Evolutionary conservation across 805 yeast species (phyloP).

Genomic region (Vanderwaltozyma yarrowii): DNA sequence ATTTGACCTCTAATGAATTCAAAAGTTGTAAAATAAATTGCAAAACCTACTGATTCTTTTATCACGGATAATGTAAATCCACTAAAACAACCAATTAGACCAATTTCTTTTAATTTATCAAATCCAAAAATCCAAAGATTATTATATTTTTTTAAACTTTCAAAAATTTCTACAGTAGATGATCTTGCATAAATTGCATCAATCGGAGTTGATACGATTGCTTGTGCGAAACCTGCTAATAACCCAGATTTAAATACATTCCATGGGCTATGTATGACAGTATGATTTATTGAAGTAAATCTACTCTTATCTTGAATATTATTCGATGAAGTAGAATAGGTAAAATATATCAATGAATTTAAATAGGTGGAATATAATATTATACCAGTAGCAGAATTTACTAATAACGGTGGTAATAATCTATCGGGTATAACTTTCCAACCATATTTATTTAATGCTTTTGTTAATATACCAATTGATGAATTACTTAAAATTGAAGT

Average conservation of each 20-base stretch:
- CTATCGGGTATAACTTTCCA: constrained; percentile 76
- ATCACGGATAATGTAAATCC: constrained; percentile 71
- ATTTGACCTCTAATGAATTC: constrained; percentile 69
- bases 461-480: constrained; percentile 59
- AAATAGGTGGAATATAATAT: constrained; percentile 79
- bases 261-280: constrained; percentile 8
- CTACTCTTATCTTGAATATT: not conserved
- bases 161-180: constrained; percentile 59
- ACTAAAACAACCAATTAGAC: constrained; percentile 78
- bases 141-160: constrained; percentile 44
- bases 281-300: too few relatives aligned
- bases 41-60: constrained; percentile 78
- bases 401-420: constrained; percentile 77
- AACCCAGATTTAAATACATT: constrained; percentile 74
- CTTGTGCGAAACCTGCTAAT: constrained; percentile 77
- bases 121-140: constrained; percentile 72
- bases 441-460: constrained; percentile 67
- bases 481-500: constrained; percentile 46
- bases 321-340: not conserved
- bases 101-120: constrained; percentile 59
- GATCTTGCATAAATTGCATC: constrained; percentile 86
- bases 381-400: constrained; percentile 83
- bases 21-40: constrained; percentile 70
- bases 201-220: constrained; percentile 87
- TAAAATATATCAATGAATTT: constrained; percentile 33